phyloP scores from a whole-genome alignment of 257 asterid species.

The Solanum microdontum region DNA sequence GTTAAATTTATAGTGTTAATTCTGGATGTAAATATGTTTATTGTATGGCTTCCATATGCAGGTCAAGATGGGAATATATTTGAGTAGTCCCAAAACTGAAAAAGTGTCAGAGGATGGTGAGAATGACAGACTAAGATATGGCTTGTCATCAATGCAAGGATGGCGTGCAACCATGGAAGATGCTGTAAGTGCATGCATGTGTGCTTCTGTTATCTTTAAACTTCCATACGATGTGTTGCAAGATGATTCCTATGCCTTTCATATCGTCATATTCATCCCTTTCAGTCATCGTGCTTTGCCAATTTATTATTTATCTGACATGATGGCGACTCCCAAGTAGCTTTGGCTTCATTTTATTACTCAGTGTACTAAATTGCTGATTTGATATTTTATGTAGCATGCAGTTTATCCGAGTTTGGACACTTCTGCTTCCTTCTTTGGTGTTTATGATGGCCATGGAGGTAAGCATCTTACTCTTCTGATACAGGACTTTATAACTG shows the following conservation, averaged over 20 bases:
- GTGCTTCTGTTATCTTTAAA: not conserved
- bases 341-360: not conserved
- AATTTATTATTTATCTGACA: not conserved
- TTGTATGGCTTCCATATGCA: conserved; percentile 12
- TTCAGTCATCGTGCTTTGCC: not conserved
- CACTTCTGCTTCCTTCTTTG: conserved; percentile 73
- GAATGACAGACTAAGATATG: conserved; percentile 62
- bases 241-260: not conserved
- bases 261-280: not conserved
- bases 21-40: not conserved
- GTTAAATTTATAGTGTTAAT: not conserved
- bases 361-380: conserved; percentile 3
- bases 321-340: not conserved
- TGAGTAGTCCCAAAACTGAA: conserved; percentile 80
- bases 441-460: conserved; percentile 99
- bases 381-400: conserved; percentile 54
- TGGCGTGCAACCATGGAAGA: conserved; percentile 97
- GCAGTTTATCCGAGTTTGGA: conserved; percentile 78
- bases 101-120: conserved; percentile 77
- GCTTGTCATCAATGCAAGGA: conserved; percentile 90
- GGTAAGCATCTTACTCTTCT: conserved; percentile 37
- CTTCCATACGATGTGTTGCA: not conserved
- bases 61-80: conserved; percentile 76
- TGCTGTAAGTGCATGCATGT: conserved; percentile 51
- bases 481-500: not conserved